These are phyloP conservation scores for Hemisphaericaspora xylofermentans DNA, from an alignment of 1,139 yeast genomes.

Conservation along the genomic window DNA sequence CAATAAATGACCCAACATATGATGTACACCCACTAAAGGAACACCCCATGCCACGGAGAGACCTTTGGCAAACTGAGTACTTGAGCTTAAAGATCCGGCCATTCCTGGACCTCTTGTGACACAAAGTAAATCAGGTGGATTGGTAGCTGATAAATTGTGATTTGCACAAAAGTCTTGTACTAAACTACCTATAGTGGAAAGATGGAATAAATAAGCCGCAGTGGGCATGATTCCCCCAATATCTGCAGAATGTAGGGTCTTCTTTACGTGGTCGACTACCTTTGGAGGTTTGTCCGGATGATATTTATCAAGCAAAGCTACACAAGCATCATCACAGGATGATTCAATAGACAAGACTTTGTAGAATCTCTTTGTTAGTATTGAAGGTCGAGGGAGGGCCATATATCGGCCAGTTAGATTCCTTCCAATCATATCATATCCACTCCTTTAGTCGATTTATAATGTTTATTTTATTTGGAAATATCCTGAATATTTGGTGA, in stretches of 20 bases:
- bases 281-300: constrained; percentile 37
- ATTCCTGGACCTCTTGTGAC: constrained; percentile 98
- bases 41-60: constrained; percentile 71
- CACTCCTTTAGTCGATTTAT: too few relatives aligned
- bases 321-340: constrained; percentile 94
- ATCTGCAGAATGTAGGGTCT: constrained; percentile 62
- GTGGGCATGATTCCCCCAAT: constrained; percentile 90
- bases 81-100: constrained; percentile 84
- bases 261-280: constrained; percentile 59
- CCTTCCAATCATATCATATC: constrained; percentile 13
- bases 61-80: constrained; percentile 85
- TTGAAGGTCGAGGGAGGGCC: neutral
- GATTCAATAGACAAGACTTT: constrained; percentile 84
- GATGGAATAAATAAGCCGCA: constrained; percentile 80
- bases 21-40: constrained; percentile 90
- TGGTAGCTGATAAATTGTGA: constrained; percentile 22
- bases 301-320: constrained; percentile 64
- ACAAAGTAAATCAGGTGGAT: constrained; percentile 73
- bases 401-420: neutral
- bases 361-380: constrained; percentile 37
- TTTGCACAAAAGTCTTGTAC: constrained; percentile 26
- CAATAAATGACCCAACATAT: constrained; percentile 90
- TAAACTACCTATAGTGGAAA: constrained; percentile 41
- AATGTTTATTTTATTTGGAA: too few relatives aligned
- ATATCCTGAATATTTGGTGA: too few relatives aligned